Evolutionary conservation across 2,329 filamentous ascomycete species (phyloP).

Genomic region (Ascocoryne sarcoides): DNA sequence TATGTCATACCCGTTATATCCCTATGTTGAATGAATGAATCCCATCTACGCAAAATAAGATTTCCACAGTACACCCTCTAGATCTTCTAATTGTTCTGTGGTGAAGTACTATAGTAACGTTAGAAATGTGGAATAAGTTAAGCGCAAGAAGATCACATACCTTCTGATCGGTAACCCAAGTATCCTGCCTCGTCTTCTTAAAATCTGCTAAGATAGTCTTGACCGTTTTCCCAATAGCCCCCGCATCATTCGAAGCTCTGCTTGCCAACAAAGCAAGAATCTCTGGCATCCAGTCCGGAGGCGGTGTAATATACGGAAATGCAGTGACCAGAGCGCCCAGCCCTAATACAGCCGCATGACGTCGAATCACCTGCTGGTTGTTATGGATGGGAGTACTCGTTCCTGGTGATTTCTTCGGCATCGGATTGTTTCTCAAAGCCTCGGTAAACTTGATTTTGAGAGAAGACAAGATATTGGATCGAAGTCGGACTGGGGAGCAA

Average conservation of each 20-base stretch:
- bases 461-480: constrained; percentile 65
- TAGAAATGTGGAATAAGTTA: no score
- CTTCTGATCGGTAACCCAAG: constrained; percentile 97
- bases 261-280: constrained; percentile 78
- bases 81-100: constrained; percentile 82
- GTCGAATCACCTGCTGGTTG: constrained; percentile 68
- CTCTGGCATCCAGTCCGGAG: constrained; percentile 88
- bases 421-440: constrained; percentile 71
- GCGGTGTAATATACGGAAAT: constrained; percentile 91
- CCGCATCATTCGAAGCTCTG: constrained; percentile 78
- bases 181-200: constrained; percentile 99
- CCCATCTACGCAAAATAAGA: constrained; percentile 77
- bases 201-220: constrained; percentile 93
- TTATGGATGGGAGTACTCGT: constrained; percentile 63
- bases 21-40: no score
- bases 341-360: constrained; percentile 87
- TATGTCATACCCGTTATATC: no score
- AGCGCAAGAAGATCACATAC: constrained; percentile 50
- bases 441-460: constrained; percentile 73
- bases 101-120: constrained; percentile 59
- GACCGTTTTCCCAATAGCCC: constrained; percentile 89
- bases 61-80: constrained; percentile 98
- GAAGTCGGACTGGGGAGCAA: constrained; percentile 76
- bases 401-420: constrained; percentile 64
- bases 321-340: constrained; percentile 87